Conservation (phyloP, 2,329 filamentous ascomycete genomes). For the Aspergillus aculeatinus region DNA sequence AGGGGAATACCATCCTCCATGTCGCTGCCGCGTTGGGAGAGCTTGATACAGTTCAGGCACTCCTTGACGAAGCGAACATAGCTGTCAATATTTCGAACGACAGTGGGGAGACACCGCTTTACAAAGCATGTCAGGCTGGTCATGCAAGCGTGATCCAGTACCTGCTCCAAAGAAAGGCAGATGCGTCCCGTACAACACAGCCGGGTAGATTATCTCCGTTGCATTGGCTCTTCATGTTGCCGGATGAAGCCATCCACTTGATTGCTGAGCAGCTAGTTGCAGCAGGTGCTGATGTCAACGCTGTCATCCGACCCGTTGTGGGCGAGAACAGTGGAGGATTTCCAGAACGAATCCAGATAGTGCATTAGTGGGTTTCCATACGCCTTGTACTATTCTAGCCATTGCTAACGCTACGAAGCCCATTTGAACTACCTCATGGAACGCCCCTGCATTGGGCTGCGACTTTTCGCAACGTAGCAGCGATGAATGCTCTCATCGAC, state of each 20-base stretch:
- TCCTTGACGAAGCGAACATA: slow-evolving; percentile 19
- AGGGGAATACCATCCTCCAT: slow-evolving; percentile 29
- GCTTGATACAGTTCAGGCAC: slow-evolving; percentile 12
- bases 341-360: slow-evolving; percentile 22
- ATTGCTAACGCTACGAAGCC: slow-evolving; percentile 14
- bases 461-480: slow-evolving; percentile 20
- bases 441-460: slow-evolving; percentile 31
- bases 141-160: slow-evolving; percentile 24
- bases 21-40: slow-evolving; percentile 24
- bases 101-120: slow-evolving; percentile 28
- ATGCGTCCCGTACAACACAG: slow-evolving; percentile 18
- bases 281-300: slow-evolving; percentile 24
- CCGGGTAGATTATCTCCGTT: slow-evolving; percentile 21
- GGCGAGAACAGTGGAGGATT: slow-evolving; percentile 21
- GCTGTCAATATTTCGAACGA: slow-evolving; percentile 25
- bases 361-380: slow-evolving; percentile 25
- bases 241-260: slow-evolving; percentile 13
- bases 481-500: slow-evolving; percentile 24
- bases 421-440: slow-evolving; percentile 29
- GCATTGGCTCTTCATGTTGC: slow-evolving; percentile 29
- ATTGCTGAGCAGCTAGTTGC: slow-evolving; percentile 21
- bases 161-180: slow-evolving; percentile 25
- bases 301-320: slow-evolving; percentile 19
- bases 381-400: background rate
- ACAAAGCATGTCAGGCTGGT: slow-evolving; percentile 31